Evolutionary conservation across 2,329 filamentous ascomycete species (phyloP).

Genomic region (Fusarium tricinctum): DNA sequence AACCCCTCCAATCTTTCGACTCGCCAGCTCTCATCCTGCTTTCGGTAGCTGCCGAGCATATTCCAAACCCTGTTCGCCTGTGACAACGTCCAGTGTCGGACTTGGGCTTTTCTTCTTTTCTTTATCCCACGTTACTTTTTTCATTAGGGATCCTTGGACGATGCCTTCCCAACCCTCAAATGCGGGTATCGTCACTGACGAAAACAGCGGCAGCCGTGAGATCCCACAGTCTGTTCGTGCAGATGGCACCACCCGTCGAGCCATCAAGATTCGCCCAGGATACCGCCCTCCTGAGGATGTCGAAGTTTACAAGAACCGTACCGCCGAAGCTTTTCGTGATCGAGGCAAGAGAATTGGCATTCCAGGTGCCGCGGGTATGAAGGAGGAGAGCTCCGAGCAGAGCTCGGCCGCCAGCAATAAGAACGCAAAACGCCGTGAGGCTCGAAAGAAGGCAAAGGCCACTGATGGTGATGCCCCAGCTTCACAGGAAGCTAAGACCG

Average conservation of each 20-base stretch:
- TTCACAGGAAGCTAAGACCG: constrained; percentile 49
- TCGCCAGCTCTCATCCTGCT: constrained; percentile 22
- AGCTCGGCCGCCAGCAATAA: constrained; percentile 75
- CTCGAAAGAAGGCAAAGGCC: constrained; percentile 68
- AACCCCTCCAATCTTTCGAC: constrained; percentile 31
- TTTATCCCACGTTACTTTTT: neutral
- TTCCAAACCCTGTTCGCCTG: constrained; percentile 21
- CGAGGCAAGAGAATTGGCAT: constrained; percentile 74
- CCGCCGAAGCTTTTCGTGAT: constrained; percentile 86
- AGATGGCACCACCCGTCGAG: constrained; percentile 92
- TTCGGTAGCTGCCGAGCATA: constrained; percentile 39
- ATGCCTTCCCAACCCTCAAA: constrained; percentile 69
- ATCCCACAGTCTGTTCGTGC: constrained; percentile 90
- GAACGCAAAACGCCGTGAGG: constrained; percentile 82
- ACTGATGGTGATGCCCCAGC: constrained; percentile 67
- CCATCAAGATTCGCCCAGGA: constrained; percentile 93
- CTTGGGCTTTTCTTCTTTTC: neutral
- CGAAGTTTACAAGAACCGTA: constrained; percentile 94
- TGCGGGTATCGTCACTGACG: constrained; percentile 83
- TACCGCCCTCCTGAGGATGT: constrained; percentile 96
- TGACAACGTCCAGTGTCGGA: constrained; percentile 14
- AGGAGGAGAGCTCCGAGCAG: constrained; percentile 64
- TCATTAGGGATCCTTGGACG: constrained; percentile 13
- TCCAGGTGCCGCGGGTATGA: constrained; percentile 77
- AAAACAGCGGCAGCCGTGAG: constrained; percentile 81